Conservation (phyloP, 306 rosid genomes). For the Castanea sativa region DNA sequence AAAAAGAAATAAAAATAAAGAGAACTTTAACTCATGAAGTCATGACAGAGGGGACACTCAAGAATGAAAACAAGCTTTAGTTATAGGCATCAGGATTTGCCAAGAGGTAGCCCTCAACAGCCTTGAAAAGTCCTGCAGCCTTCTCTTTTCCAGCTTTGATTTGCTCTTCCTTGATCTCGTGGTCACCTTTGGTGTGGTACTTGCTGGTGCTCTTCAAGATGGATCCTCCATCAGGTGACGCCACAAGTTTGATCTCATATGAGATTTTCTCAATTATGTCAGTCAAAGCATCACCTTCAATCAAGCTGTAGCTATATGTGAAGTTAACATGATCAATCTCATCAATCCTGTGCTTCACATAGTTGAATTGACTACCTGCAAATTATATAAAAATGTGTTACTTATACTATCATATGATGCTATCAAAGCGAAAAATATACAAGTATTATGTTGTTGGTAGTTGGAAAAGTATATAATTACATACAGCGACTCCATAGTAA, state of each 20-base stretch:
- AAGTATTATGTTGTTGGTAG: no score
- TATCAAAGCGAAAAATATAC: no score
- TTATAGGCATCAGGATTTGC: not conserved
- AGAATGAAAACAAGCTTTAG: not conserved
- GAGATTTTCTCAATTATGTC: conserved; percentile 32
- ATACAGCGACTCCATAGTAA: no score
- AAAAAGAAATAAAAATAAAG: not conserved
- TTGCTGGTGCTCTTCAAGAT: conserved; percentile 1
- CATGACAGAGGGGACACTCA: not conserved
- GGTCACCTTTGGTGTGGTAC: conserved; percentile 21
- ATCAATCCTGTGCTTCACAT: conserved; percentile 20
- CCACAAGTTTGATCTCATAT: conserved; percentile 23
- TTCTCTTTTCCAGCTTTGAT: not conserved
- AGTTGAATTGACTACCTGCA: not conserved
- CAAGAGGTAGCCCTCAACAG: not conserved
- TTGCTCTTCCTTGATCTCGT: not conserved
- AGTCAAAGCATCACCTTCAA: conserved; percentile 25
- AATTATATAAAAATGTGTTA: not conserved
- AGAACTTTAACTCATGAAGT: no score
- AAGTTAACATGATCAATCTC: conserved; percentile 21
- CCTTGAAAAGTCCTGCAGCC: not conserved
- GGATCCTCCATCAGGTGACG: conserved; percentile 35
- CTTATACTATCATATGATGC: no score
- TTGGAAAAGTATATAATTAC: no score
- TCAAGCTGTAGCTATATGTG: conserved; percentile 18